These are phyloP conservation scores for Thymus quinquecostatus DNA, from an alignment of 257 asterid genomes.

Conservation along the genomic window DNA sequence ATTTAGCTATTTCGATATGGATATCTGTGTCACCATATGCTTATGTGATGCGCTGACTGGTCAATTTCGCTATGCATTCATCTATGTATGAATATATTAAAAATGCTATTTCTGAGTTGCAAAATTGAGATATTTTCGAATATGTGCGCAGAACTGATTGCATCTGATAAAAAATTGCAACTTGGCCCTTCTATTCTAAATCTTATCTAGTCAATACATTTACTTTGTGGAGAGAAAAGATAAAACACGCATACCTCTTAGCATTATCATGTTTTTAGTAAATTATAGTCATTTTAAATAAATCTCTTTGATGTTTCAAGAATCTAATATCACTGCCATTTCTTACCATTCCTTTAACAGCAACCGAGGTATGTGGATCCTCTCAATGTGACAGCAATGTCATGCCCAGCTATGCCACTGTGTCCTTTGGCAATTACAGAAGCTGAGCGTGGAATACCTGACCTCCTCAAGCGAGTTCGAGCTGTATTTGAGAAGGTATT, in stretches of 20 bases:
- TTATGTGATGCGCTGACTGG: background rate
- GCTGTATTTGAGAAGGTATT: constrained; percentile 82
- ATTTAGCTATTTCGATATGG: background rate
- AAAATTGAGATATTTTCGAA: background rate
- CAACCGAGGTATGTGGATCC: constrained; percentile 95
- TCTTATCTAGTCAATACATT: background rate
- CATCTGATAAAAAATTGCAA: background rate
- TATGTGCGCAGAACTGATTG: background rate
- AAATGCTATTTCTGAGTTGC: constrained; percentile 2
- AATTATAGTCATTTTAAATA: background rate
- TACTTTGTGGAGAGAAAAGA: constrained; percentile 16
- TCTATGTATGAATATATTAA: background rate
- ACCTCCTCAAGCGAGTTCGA: constrained; percentile 84
- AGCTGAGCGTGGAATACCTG: constrained; percentile 99
- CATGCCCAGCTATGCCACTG: constrained; percentile 97
- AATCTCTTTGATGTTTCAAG: constrained; percentile 13
- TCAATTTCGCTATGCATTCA: background rate
- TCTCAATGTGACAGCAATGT: constrained; percentile 92
- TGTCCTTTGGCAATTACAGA: constrained; percentile 94
- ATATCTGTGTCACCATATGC: constrained; percentile 3
- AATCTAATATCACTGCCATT: background rate
- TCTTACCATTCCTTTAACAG: constrained; percentile 47
- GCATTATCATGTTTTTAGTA: constrained; percentile 1
- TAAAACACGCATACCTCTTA: background rate
- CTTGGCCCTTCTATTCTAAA: constrained; percentile 2